A percentile compares a stretch with the other conserved stretches of the same genome.
Evolutionary conservation across 164 flowering plant genomes (phyloP).

Genomic region (Magnolia sinica): DNA sequence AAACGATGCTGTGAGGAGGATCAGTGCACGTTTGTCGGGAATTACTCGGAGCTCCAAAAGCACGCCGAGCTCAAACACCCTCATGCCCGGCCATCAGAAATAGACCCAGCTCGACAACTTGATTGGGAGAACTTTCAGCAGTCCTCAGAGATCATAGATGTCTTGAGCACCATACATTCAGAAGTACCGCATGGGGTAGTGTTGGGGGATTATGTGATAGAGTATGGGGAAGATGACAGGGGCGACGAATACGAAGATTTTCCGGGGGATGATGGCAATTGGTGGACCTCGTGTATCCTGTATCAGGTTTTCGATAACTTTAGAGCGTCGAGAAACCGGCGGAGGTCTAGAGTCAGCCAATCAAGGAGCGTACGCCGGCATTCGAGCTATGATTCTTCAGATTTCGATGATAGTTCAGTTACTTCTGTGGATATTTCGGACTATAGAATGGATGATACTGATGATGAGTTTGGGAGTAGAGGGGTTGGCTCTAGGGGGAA

Average conservation of each 20-base stretch:
- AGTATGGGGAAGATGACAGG: constrained; percentile 78
- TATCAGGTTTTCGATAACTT: constrained; percentile 89
- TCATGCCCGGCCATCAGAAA: constrained; percentile 79
- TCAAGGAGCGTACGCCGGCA: constrained; percentile 62
- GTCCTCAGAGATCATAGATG: constrained; percentile 89
- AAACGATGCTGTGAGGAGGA: constrained; percentile 77
- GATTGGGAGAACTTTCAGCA: constrained; percentile 98
- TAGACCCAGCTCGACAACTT: constrained; percentile 85
- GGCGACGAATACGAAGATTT: constrained; percentile 86
- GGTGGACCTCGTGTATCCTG: constrained; percentile 95
- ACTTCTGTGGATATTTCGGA: constrained; percentile 63
- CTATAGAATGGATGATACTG: constrained; percentile 59
- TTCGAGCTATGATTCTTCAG: constrained; percentile 64
- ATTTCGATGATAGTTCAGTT: constrained; percentile 86
- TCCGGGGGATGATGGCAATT: constrained; percentile 76
- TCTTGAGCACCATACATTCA: constrained; percentile 85
- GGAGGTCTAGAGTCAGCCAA: constrained; percentile 61
- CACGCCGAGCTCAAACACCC: constrained; percentile 83
- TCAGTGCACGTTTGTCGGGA: constrained; percentile 56
- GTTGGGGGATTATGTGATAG: constrained; percentile 93
- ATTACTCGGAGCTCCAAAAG: constrained; percentile 60
- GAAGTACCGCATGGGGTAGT: constrained; percentile 94
- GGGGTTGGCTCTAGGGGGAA: constrained; percentile 39
- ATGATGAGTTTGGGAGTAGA: constrained; percentile 55
- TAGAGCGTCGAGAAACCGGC: constrained; percentile 75